Conservation (phyloP, 1,139 yeast species). For the Pichia cactophila region DNA sequence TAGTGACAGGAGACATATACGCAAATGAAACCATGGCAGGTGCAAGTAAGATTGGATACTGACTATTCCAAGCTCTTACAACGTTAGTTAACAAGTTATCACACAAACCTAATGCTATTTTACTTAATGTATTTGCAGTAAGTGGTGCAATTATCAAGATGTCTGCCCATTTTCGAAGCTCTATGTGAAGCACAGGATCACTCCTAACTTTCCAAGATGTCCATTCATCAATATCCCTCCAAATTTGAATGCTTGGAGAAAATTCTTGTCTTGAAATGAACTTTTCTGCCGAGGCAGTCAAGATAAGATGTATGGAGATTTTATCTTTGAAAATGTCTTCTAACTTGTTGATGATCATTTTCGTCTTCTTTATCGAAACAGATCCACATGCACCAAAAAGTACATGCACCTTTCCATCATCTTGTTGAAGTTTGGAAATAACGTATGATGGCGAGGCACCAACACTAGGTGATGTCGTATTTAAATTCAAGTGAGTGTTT, state of each 20-base stretch:
- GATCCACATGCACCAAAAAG: slow-evolving; percentile 90
- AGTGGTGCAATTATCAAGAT: slow-evolving; percentile 80
- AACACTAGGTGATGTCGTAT: background rate
- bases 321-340: slow-evolving; percentile 71
- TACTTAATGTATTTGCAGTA: slow-evolving; percentile 87
- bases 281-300: slow-evolving; percentile 78
- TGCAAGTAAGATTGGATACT: slow-evolving; percentile 79
- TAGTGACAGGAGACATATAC: slow-evolving; percentile 80
- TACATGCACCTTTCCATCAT: slow-evolving; percentile 85
- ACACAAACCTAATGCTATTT: slow-evolving; percentile 81
- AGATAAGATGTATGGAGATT: slow-evolving; percentile 69
- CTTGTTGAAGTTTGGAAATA: slow-evolving; percentile 47
- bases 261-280: slow-evolving; percentile 56
- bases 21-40: slow-evolving; percentile 94
- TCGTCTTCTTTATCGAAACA: slow-evolving; percentile 67
- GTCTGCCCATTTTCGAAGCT: slow-evolving; percentile 93
- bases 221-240: slow-evolving; percentile 95
- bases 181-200: slow-evolving; percentile 91
- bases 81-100: slow-evolving; percentile 84
- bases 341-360: slow-evolving; percentile 64
- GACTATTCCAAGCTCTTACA: slow-evolving; percentile 86
- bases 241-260: slow-evolving; percentile 60
- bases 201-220: slow-evolving; percentile 73
- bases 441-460: slow-evolving; percentile 8
- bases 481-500: background rate